Base-by-base conservation (phyloP, 345 rosid genomes). In the Erodium maritimum region DNA sequence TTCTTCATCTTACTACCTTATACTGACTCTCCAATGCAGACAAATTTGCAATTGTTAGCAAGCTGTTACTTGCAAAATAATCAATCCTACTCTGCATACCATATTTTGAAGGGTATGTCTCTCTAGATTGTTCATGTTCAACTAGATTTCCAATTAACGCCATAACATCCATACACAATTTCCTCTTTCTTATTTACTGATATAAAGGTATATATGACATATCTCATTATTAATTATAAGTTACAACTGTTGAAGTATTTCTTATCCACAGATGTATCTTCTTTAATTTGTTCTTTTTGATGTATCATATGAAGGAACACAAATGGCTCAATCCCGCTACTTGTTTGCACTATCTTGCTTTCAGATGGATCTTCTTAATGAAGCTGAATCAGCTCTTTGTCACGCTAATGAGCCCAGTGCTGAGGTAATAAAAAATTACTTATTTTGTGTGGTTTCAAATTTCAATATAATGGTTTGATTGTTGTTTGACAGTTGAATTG, bases 341-440 rank as follows among this genome's bases (percentile, higher is more conserved):
- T 85, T 93, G 84, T 93, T 89, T 71, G 99, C 97, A 9, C 65
- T 89, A 69, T 85, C 99, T 54, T 93, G 99, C 85, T 85, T 80
- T 77, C 88, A 85, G 76, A 85, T 93, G 96, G 91, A 93, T 72
- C 94, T 89, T 75, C 84, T 89, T 65, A 90, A 68, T 59, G 97
- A 93, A 79, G 99, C 99, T 58, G 97, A 89, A 77, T 66, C 87
- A 29, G 88, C 89, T 55, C 78, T 89, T 71, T 82, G 86, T 77
- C 88, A 86, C 82, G 60, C 83, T 69, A 79, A 80, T 74, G 96
- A 93, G 70, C 85, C 91, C 34, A 60, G 78, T 59, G 81, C 80
- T 55, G 99, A 93, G 97, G 99, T 93, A 75, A 37, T 63, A 0
- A 21, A 46, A 16, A 52, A 55, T 24, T 57, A 51, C 64, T 63